Percentiles rank a stretch among this genome's conserved stretches.
phyloP scores from a whole-genome alignment of 805 yeast species.

The Candida silvicultrix region DNA sequence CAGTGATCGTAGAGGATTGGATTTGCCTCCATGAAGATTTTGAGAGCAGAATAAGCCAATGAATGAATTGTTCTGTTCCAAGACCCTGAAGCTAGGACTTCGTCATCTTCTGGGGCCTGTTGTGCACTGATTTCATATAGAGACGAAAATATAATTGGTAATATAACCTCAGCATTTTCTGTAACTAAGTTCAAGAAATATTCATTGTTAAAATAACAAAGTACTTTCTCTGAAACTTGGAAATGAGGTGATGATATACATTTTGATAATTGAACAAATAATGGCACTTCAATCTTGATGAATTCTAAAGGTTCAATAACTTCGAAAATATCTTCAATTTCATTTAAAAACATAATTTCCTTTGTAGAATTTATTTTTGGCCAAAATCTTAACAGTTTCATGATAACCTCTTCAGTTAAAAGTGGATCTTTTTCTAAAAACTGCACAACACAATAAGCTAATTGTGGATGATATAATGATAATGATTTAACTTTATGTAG shows the following conservation, averaged over 20 bases:
- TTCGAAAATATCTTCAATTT: conserved; percentile 94
- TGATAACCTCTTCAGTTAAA: conserved; percentile 91
- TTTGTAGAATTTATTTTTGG: conserved; percentile 93
- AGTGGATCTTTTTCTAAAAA: conserved; percentile 91
- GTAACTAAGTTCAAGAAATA: conserved; percentile 85
- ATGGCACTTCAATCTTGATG: conserved; percentile 83
- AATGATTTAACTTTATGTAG: conserved; percentile 87
- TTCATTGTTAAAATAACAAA: conserved; percentile 92
- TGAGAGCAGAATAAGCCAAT: conserved; percentile 84
- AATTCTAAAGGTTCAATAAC: conserved; percentile 93
- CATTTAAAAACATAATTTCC: conserved; percentile 93
- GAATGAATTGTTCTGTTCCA: conserved; percentile 95
- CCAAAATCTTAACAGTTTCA: conserved; percentile 93
- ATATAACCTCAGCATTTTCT: conserved; percentile 85
- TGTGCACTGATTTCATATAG: conserved; percentile 68
- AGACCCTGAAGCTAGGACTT: conserved; percentile 39
- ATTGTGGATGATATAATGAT: conserved; percentile 90
- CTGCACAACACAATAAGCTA: conserved; percentile 95
- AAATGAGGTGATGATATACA: conserved; percentile 94
- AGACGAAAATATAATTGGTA: conserved; percentile 88
- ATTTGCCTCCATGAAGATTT: conserved; percentile 85
- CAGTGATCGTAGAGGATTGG: conserved; percentile 90
- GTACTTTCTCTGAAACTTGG: conserved; percentile 93
- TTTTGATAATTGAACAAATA: conserved; percentile 88
- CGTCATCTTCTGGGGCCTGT: conserved; percentile 19